Conservation (phyloP, 805 yeast species). For the Spathaspora hagerdaliae region DNA sequence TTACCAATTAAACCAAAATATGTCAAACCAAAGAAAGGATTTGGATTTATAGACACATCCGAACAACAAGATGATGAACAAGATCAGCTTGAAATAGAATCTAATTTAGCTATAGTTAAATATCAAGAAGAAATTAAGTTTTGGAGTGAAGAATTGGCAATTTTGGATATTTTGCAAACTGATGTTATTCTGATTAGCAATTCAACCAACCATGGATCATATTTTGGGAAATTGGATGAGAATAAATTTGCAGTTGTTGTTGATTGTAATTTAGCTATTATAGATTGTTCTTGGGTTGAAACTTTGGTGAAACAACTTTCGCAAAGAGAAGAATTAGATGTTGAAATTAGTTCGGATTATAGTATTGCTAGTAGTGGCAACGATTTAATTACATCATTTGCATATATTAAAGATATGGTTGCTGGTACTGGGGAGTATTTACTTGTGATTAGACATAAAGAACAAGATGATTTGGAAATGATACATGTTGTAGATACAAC, state of each 20-base stretch:
- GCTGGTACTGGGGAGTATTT: slow-evolving; percentile 26
- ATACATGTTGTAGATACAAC: slow-evolving; percentile 9
- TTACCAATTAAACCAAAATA: slow-evolving; percentile 5
- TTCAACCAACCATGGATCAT: background rate
- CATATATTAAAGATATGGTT: slow-evolving; percentile 20
- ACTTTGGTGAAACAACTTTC: slow-evolving; percentile 5
- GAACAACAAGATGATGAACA: slow-evolving; percentile 6
- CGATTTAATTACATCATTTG: slow-evolving; percentile 8
- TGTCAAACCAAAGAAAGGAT: slow-evolving; percentile 21
- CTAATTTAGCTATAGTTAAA: background rate
- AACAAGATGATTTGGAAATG: slow-evolving; percentile 10
- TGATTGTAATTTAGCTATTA: slow-evolving; percentile 9
- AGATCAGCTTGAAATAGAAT: background rate
- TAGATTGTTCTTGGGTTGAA: slow-evolving; percentile 15
- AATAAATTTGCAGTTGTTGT: slow-evolving; percentile 6
- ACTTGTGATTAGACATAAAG: slow-evolving; percentile 11
- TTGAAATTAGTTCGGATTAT: slow-evolving; percentile 4
- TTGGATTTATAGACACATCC: slow-evolving; percentile 23
- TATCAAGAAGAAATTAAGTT: slow-evolving; percentile 5
- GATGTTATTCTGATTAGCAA: slow-evolving; percentile 10
- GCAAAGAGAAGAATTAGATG: background rate
- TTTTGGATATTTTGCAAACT: slow-evolving; percentile 10
- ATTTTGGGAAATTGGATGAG: slow-evolving; percentile 2
- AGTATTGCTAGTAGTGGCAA: slow-evolving; percentile 2
- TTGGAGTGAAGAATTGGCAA: slow-evolving; percentile 11